phyloP scores from a whole-genome alignment of 148 eudicot genomes.

The Chenopodium album region DNA sequence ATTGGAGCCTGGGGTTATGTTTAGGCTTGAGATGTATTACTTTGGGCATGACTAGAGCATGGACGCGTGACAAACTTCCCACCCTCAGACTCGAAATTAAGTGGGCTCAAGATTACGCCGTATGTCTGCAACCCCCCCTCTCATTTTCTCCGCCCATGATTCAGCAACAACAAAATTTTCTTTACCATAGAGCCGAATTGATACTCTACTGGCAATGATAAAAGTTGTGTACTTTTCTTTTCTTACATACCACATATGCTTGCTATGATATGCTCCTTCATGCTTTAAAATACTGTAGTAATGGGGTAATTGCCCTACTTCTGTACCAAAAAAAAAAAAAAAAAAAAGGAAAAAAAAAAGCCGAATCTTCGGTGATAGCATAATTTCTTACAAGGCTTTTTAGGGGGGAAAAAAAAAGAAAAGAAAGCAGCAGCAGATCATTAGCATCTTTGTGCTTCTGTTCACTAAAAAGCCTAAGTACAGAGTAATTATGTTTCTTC shows the following conservation, averaged over 20 bases:
- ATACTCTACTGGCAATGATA: background rate
- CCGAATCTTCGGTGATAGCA: background rate
- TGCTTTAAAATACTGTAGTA: background rate
- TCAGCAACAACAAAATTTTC: too few species aligned
- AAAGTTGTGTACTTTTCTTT: background rate
- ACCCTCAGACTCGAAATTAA: too few species aligned
- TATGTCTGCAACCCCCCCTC: too few species aligned
- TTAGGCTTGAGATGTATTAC: too few species aligned
- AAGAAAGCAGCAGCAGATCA: background rate
- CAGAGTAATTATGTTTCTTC: background rate
- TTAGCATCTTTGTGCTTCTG: background rate
- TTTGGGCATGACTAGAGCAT: too few species aligned
- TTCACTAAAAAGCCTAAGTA: background rate
- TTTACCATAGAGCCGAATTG: background rate
- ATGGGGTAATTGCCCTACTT: background rate
- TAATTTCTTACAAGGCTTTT: background rate
- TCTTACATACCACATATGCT: background rate
- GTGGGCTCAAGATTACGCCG: too few species aligned
- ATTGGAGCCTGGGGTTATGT: too few species aligned
- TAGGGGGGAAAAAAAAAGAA: too few species aligned
- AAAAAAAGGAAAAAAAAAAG: background rate
- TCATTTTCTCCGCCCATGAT: too few species aligned
- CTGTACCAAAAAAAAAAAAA: background rate
- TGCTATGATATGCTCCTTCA: background rate
- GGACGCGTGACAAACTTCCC: too few species aligned